These are phyloP conservation scores for Staphylotrichum longicolle DNA, from an alignment of 495 filamentous ascomycete genomes.

Conservation along the genomic window DNA sequence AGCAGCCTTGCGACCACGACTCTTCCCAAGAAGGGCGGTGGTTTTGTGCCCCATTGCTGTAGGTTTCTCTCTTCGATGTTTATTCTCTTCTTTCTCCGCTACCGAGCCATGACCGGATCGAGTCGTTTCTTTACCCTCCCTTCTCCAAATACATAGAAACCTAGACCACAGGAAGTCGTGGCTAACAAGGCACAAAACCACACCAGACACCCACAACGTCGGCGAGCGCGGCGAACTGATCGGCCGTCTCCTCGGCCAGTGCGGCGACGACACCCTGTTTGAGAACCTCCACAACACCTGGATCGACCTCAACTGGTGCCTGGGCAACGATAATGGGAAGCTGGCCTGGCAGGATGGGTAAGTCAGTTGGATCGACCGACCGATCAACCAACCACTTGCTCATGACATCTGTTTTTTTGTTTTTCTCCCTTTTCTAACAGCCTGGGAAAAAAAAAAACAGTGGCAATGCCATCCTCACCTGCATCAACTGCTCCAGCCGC, in stretches of 20 bases:
- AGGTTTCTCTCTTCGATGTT: neutral
- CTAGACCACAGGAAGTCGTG: too few species aligned
- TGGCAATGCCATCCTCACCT: conserved; percentile 5
- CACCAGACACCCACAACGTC: neutral
- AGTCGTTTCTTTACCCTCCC: too few species aligned
- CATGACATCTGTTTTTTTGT: too few species aligned
- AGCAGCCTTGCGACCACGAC: neutral
- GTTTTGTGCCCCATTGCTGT: conserved; percentile 4
- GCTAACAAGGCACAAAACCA: too few species aligned
- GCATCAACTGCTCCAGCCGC: conserved; percentile 3
- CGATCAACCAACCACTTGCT: too few species aligned
- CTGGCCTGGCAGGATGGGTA: conserved; percentile 7
- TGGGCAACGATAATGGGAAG: conserved; percentile 4
- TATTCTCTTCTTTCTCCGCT: too few species aligned
- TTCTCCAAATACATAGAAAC: too few species aligned
- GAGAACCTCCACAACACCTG: neutral
- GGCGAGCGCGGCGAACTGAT: neutral
- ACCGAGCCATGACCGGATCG: too few species aligned
- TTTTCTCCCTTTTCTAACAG: too few species aligned
- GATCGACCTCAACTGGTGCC: conserved; percentile 11
- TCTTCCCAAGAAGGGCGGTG: neutral
- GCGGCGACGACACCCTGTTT: neutral
- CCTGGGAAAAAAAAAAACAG: neutral
- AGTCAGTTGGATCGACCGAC: neutral
- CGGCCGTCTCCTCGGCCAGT: neutral